Percentiles rank a stretch among this genome's conserved stretches.
These are phyloP conservation scores for Cladophialophora psammophila DNA, from an alignment of 2,329 filamentous ascomycete genomes.

Conservation along the genomic window DNA sequence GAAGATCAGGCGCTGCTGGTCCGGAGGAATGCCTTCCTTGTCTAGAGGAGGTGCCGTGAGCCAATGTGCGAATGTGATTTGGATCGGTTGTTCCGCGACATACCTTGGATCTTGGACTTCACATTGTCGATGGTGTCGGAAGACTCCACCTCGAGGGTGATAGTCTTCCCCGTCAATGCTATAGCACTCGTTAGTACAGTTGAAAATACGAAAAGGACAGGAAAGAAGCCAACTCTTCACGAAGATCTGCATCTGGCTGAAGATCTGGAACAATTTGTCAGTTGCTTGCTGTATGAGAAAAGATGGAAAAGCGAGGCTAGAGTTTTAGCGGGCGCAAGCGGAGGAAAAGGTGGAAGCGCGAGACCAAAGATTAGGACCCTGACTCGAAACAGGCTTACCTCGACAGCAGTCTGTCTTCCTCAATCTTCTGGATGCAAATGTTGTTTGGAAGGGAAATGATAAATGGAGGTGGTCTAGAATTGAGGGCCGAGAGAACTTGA, in stretches of 20 bases:
- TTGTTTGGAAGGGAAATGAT: too few relatives aligned
- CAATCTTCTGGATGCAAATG: conserved; percentile 55
- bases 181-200: too few relatives aligned
- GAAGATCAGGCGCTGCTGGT: conserved; percentile 99
- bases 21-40: conserved; percentile 99
- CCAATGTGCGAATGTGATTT: neutral
- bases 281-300: neutral
- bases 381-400: conserved; percentile 53
- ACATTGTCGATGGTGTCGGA: conserved; percentile 99
- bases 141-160: conserved; percentile 99
- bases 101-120: conserved; percentile 91
- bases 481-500: neutral
- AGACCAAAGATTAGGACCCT: neutral
- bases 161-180: conserved; percentile 95
- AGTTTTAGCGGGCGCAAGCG: neutral
- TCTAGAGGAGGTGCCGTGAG: conserved; percentile 62
- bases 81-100: conserved; percentile 36
- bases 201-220: too few relatives aligned
- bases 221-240: conserved; percentile 55
- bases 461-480: too few relatives aligned
- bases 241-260: conserved; percentile 58
- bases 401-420: conserved; percentile 67
- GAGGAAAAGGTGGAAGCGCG: conserved; percentile 14
- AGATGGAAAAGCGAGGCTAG: conserved; percentile 6
- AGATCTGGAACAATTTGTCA: neutral